These are phyloP conservation scores for Volvox africanus DNA, from an alignment of 139 green algal species.

Conservation along the genomic window DNA sequence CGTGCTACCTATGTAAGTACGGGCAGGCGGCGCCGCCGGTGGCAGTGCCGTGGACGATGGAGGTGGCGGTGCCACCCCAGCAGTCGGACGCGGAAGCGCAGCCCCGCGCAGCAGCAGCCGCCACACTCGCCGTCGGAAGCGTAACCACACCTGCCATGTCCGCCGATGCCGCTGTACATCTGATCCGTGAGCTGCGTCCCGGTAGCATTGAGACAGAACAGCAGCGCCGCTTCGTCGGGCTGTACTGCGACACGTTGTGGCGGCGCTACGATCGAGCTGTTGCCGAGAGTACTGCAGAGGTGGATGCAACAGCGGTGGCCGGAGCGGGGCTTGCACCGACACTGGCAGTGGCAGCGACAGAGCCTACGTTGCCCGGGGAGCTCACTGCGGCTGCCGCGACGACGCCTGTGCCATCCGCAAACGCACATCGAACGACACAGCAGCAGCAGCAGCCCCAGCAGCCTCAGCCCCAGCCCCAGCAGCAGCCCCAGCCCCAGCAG, in stretches of 20 bases:
- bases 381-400: background rate
- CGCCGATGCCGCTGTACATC: conserved; percentile 35
- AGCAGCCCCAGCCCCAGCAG: conserved; percentile 8
- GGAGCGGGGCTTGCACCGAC: background rate
- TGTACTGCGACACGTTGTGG: conserved; percentile 52
- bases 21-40: conserved; percentile 8
- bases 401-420: background rate
- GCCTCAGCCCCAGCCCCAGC: conserved; percentile 11
- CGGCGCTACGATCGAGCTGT: conserved; percentile 6
- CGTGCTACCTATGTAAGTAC: conserved; percentile 56
- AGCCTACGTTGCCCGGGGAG: background rate
- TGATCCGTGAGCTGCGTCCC: conserved; percentile 51
- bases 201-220: conserved; percentile 64
- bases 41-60: background rate
- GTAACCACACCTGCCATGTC: conserved; percentile 34
- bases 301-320: background rate
- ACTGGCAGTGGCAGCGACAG: background rate
- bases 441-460: background rate
- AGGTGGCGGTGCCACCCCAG: background rate
- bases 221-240: conserved; percentile 59
- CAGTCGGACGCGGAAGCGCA: background rate
- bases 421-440: background rate
- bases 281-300: background rate
- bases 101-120: too few species aligned
- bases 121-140: too few species aligned